Evolutionary conservation across 2,329 filamentous ascomycete species (phyloP), one percentile per base, ranked within the genome.

Genomic region (Stemphylium vesicarium): DNA sequence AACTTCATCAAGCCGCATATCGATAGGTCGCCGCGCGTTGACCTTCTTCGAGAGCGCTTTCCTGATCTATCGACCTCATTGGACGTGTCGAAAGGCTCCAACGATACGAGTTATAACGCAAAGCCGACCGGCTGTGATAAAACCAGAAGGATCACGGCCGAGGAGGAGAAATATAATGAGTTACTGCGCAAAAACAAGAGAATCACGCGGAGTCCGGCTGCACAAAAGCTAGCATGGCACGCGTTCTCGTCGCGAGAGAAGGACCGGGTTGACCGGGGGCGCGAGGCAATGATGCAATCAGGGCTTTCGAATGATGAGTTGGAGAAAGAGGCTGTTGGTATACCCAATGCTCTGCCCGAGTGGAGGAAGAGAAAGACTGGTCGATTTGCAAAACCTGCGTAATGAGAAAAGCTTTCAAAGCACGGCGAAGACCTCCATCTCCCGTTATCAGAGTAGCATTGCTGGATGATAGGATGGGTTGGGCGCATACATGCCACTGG

Each of bases 321-420:
- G 29, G 6, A 12, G 1, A 45, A 52, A 12, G 65, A 69, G 45
- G 4, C 16, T 1, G 1, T 12, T 3, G 64, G 65, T 2, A 8
- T 26, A 4, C 29, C 39, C 3, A 69, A 69, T 38, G 13, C 13
- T 4, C 33, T 71, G 15, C 66, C 66, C 1, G 64, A 65, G 24
- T 69, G 66, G 68, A 64, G 39, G 42, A 65, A 64, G 42, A 22
- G 16, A 4, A 49, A 37, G 5, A 69, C 62, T 2, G 54, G 62
- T n/a, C 42, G 32, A 15, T 65, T 58, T 15, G 55, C 56, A 2
- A 37, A n/a, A n/a, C 4, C 26, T 29, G 26, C 11, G 4, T 10
- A 2, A 10, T 29, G 3, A 2, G 18, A n/a, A n/a, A n/a, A 40
- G n/a, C n/a, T 22, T 12, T n/a, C 24, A 5, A 10, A 32, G 6